Evolutionary conservation across 192 early-diverging fungal species (phyloP).

Genomic region (Coemansia umbellata): DNA sequence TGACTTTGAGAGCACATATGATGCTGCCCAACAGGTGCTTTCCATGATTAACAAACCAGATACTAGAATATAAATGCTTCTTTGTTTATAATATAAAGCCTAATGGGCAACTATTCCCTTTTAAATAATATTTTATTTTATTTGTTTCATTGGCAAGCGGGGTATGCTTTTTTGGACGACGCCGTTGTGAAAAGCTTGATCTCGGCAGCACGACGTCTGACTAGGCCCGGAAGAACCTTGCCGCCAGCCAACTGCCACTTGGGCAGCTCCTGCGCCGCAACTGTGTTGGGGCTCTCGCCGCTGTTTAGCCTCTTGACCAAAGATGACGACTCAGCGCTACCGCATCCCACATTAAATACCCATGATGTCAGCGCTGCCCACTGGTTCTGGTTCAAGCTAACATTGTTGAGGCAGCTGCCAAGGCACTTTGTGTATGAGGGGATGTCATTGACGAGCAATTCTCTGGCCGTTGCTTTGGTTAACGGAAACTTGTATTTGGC

Average conservation of each 20-base stretch:
- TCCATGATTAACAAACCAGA: too few species aligned
- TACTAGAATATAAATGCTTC: too few species aligned
- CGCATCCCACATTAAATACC: conserved; percentile 44
- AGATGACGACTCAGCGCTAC: conserved; percentile 19
- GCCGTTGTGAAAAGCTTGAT: conserved; percentile 29
- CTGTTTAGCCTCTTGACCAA: conserved; percentile 34
- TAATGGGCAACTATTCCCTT: too few species aligned
- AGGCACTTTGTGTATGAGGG: conserved; percentile 28
- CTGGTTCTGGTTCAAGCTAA: conserved; percentile 38
- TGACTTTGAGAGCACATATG: conserved; percentile 26
- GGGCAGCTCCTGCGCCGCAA: conserved; percentile 40
- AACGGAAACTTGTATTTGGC: conserved; percentile 29
- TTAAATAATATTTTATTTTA: too few species aligned
- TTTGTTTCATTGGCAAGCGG: too few species aligned
- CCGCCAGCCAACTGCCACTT: conserved; percentile 42
- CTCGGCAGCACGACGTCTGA: conserved; percentile 27
- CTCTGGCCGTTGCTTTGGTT: conserved; percentile 23
- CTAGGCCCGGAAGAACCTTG: conserved; percentile 18
- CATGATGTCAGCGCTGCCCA: conserved; percentile 42
- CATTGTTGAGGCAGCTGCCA: conserved; percentile 9
- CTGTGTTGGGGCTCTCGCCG: conserved; percentile 26
- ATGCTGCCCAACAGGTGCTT: conserved; percentile 1
- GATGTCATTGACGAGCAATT: conserved; percentile 31
- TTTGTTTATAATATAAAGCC: too few species aligned
- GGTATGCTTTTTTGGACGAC: conserved; percentile 17